phyloP scores from a whole-genome alignment of 1,284 basidiomycete genomes.

The Cerioporus squamosus region DNA sequence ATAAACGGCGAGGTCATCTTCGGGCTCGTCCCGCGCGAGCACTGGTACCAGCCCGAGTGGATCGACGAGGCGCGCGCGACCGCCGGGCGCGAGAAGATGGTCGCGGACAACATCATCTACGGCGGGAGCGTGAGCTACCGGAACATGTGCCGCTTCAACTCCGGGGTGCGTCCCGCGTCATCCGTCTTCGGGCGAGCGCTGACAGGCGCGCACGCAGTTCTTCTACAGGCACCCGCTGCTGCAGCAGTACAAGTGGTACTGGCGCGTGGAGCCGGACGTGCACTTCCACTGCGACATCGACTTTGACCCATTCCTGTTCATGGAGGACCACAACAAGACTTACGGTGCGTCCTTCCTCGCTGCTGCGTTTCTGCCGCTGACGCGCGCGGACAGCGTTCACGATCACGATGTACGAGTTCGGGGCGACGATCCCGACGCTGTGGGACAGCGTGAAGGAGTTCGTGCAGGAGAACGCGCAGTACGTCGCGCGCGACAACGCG shows the following conservation, averaged over 20 bases:
- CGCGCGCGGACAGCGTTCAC: conserved; percentile 71
- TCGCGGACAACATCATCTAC: conserved; percentile 82
- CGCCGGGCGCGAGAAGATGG: conserved; percentile 73
- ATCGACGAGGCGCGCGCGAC: conserved; percentile 82
- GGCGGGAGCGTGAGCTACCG: conserved; percentile 62
- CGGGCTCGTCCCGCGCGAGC: conserved; percentile 56
- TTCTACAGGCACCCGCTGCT: conserved; percentile 68
- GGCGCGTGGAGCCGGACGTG: conserved; percentile 56
- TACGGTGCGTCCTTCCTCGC: conserved; percentile 47
- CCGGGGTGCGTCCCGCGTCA: conserved; percentile 48
- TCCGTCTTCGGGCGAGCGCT: conserved; percentile 26
- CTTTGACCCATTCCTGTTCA: conserved; percentile 77
- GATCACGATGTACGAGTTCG: conserved; percentile 78
- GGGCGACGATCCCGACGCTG: conserved; percentile 74
- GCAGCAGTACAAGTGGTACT: conserved; percentile 35
- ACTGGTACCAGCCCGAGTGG: conserved; percentile 89
- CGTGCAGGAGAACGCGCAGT: conserved; percentile 61
- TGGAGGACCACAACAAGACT: conserved; percentile 75
- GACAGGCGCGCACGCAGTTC: conserved; percentile 37
- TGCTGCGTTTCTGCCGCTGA: no score
- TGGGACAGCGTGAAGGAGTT: conserved; percentile 79
- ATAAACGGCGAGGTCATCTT: conserved; percentile 45
- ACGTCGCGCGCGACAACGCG: conserved; percentile 67
- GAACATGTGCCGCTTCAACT: conserved; percentile 68
- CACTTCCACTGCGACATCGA: conserved; percentile 77